Evolutionary conservation across 2,329 filamentous ascomycete species (phyloP), one percentile per base, ranked within the genome.

Genomic region (Curvularia eragrostidis): DNA sequence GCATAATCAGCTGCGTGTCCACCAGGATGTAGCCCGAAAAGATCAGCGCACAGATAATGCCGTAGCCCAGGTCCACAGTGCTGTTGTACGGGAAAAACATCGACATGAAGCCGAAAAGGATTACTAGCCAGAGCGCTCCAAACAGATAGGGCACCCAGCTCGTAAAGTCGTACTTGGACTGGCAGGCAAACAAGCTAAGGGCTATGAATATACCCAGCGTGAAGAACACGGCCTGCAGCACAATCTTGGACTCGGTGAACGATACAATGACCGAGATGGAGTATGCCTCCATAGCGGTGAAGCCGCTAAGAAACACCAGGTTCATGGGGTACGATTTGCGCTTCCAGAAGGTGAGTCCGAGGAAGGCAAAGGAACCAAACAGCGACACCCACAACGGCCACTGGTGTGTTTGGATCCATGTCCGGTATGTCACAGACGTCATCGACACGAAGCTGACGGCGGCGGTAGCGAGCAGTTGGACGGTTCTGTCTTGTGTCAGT

Each of bases 131-230:
- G 18, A 99, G 85, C 0, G 84, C 89, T 57, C 93, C 93, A 71
- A 96, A 96, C 3, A 98, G 86, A 76, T 97, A 98, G 18, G 95
- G 94, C 83, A 94, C 91, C 94, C 95, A 99, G 64, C 87, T 89
- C 1, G 94, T 98, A 77, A 99, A 99, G 82, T 99, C 95, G 75
- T 99, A 99, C 78, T 96, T 96, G 64, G 91, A 91, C 82, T 99
- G 95, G 85, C 93, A 97, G 48, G 95, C 95, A 77, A 99, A 98
- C 43, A 93, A 78, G 3, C 85, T 88, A 56, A 89, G 76, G 28
- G 83, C 85, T 44, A 88, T 78, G 70, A 89, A 89, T 68, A 89
- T 86, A 51, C 81, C 87, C 9, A 87, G 77, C 1, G 95, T 99
- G 56, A 99, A 87, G 64, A 97, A 79, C 32, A 97, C 89, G 15